Evolutionary conservation across 345 rosid genomes (phyloP).

Genomic region (Brassica carinata): DNA sequence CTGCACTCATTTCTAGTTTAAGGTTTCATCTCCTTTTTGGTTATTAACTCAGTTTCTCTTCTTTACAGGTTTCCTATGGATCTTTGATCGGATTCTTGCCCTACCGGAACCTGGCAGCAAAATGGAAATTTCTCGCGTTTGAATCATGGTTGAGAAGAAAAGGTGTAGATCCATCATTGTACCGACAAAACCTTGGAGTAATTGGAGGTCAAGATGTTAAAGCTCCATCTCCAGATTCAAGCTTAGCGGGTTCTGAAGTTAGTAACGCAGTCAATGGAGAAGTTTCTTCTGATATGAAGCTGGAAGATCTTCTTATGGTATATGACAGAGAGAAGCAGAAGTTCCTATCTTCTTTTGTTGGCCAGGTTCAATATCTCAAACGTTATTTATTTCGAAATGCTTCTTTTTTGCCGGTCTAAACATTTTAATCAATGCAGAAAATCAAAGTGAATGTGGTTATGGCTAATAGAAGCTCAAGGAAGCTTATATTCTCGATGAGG

Average conservation of each 20-base stretch:
- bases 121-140: constrained; percentile 84
- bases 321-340: constrained; percentile 85
- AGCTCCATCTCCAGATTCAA: constrained; percentile 43
- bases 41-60: background rate
- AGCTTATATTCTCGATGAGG: constrained; percentile 79
- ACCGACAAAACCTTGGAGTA: constrained; percentile 69
- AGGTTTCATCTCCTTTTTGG: constrained; percentile 5
- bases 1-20: constrained; percentile 15
- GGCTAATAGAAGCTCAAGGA: constrained; percentile 67
- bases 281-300: constrained; percentile 68
- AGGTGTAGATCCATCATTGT: constrained; percentile 79
- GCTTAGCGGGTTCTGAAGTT: constrained; percentile 41
- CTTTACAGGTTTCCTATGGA: constrained; percentile 78
- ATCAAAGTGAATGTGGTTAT: constrained; percentile 57
- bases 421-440: constrained; percentile 55
- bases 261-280: constrained; percentile 39
- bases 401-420: background rate
- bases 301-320: constrained; percentile 78
- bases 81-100: constrained; percentile 86
- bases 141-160: constrained; percentile 92
- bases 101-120: constrained; percentile 76
- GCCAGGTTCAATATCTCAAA: constrained; percentile 56
- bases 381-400: background rate
- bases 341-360: constrained; percentile 81
- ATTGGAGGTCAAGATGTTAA: constrained; percentile 62